phyloP scores from a whole-genome alignment of 768 basidiomycete genomes.

The Tricholoma hemisulphureum region DNA sequence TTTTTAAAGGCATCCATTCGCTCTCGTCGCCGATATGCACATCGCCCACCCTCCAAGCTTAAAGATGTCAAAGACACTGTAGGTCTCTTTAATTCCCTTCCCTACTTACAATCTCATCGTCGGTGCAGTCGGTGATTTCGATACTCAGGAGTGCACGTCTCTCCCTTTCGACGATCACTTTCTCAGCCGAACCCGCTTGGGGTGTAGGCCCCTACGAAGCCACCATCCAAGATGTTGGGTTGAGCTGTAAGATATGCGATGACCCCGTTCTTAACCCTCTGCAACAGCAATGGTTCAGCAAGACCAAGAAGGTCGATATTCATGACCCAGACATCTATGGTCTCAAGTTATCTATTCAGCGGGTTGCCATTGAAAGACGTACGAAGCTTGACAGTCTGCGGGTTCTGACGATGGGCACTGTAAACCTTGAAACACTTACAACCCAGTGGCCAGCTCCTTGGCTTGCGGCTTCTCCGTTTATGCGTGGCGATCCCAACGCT shows the following conservation, averaged over 20 bases:
- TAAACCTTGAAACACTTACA: constrained; percentile 41
- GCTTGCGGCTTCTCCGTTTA: constrained; percentile 46
- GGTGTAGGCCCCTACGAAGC: constrained; percentile 41
- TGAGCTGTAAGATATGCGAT: constrained; percentile 49
- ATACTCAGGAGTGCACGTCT: constrained; percentile 44
- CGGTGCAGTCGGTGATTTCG: constrained; percentile 42
- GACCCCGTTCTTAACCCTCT: constrained; percentile 36
- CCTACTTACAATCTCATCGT: neutral
- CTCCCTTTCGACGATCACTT: constrained; percentile 45
- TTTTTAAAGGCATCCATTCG: constrained; percentile 45
- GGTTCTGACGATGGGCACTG: constrained; percentile 42
- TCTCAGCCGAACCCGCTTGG: constrained; percentile 37
- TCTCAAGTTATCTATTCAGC: constrained; percentile 42
- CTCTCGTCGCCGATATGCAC: constrained; percentile 37
- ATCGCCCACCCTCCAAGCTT: constrained; percentile 39
- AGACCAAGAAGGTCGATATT: constrained; percentile 26
- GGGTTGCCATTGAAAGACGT: constrained; percentile 45
- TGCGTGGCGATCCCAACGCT: constrained; percentile 57
- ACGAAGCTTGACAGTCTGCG: constrained; percentile 34
- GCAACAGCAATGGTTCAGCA: constrained; percentile 57
- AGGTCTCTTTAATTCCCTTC: constrained; percentile 14
- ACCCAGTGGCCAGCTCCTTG: constrained; percentile 66
- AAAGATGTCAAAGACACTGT: constrained; percentile 41
- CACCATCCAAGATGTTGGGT: constrained; percentile 38
- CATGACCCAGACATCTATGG: constrained; percentile 51